phyloP scores from a whole-genome alignment of 225 moss, liverwort and hornwort species.

The Ulota crispa region DNA sequence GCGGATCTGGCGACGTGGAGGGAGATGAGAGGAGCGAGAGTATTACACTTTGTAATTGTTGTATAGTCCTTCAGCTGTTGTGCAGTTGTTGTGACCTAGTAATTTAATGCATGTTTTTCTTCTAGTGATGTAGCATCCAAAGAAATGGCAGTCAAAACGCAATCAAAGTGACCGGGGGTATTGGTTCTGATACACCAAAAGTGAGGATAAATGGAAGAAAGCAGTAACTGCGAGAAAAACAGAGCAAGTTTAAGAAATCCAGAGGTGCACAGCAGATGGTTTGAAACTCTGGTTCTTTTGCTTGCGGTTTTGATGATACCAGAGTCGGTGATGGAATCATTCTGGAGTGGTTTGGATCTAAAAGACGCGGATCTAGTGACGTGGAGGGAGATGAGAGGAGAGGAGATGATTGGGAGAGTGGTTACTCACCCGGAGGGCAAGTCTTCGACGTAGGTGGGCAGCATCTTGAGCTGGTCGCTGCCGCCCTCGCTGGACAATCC shows the following conservation, averaged over 20 bases:
- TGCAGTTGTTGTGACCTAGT: too few species aligned
- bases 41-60: too few species aligned
- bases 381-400: neutral
- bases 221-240: too few species aligned
- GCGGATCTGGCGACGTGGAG: too few species aligned
- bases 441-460: constrained; percentile 78
- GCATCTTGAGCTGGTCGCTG: constrained; percentile 91
- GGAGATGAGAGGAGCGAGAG: too few species aligned
- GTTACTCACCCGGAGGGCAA: constrained; percentile 73
- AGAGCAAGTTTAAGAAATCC: too few species aligned
- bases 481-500: constrained; percentile 79
- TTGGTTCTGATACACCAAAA: neutral
- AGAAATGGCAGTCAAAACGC: neutral
- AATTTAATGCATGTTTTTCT: too few species aligned
- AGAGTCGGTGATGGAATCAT: neutral
- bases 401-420: neutral
- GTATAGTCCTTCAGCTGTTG: too few species aligned
- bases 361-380: neutral
- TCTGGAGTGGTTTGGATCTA: neutral
- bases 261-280: too few species aligned
- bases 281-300: too few species aligned
- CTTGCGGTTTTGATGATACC: neutral
- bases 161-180: neutral
- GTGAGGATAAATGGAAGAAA: neutral
- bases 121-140: too few species aligned